These are phyloP conservation scores for Herpetomonas muscarum DNA, from an alignment of 208 protist species.

Conservation along the genomic window DNA sequence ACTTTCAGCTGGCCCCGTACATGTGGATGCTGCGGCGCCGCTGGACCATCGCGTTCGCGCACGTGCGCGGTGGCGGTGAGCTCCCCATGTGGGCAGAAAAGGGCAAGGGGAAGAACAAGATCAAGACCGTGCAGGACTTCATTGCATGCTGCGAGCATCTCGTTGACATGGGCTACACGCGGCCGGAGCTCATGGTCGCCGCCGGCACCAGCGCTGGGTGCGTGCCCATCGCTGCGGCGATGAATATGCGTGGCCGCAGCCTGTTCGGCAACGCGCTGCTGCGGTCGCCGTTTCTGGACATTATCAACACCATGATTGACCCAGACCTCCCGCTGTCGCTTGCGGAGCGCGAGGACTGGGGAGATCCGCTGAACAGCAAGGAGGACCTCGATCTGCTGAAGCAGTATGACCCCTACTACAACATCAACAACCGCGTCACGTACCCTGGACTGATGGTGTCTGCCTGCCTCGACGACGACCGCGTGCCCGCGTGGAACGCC, in stretches of 20 bases:
- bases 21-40: slow-evolving; percentile 90
- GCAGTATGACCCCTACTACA: slow-evolving; percentile 87
- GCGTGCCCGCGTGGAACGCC: slow-evolving; percentile 85
- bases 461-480: slow-evolving; percentile 85
- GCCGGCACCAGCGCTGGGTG: slow-evolving; percentile 91
- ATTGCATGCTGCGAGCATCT: slow-evolving; percentile 91
- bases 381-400: slow-evolving; percentile 60
- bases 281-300: slow-evolving; percentile 92
- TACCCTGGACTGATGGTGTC: slow-evolving; percentile 92
- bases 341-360: slow-evolving; percentile 93
- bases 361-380: slow-evolving; percentile 83
- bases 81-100: slow-evolving; percentile 78
- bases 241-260: slow-evolving; percentile 87
- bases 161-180: slow-evolving; percentile 84
- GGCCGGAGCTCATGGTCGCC: slow-evolving; percentile 82
- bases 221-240: slow-evolving; percentile 90
- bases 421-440: slow-evolving; percentile 87
- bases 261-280: slow-evolving; percentile 86
- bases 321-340: slow-evolving; percentile 87
- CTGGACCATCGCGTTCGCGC: slow-evolving; percentile 88
- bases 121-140: slow-evolving; percentile 90
- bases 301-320: slow-evolving; percentile 93
- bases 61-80: slow-evolving; percentile 93
- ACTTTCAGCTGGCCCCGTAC: slow-evolving; percentile 92
- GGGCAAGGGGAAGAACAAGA: slow-evolving; percentile 78